Evolutionary conservation across 345 rosid species (phyloP), one percentile per base, ranked within the genome.

Genomic region (Rhodomyrtus tomentosa): DNA sequence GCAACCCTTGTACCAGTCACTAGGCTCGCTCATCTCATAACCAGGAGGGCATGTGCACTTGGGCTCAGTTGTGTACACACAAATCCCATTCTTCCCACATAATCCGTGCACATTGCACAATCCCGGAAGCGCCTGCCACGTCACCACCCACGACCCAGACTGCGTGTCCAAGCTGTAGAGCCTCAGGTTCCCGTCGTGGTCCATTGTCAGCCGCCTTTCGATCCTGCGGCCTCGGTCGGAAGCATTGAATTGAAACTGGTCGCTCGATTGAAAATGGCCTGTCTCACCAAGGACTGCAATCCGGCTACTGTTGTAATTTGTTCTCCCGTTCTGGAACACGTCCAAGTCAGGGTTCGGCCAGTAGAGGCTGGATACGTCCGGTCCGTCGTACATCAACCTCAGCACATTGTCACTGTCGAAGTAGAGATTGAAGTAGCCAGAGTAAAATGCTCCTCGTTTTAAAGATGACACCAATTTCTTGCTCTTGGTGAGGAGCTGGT

Each of bases 21-120:
- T 81, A 0, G 85, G 86, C 12, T 90, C 88, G 13, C 54, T 36
- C 48, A 54, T 53, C 84, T 88, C 88, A 36, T 89, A 89, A 9
- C 92, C 90, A 10, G 91, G 92, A 40, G 90, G 91, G 82, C 94
- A 92, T 2, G 91, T 84, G 59, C 94, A 90, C 52, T 89, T 88
- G 14, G 90, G 91, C 55, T 82, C 86, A 0, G 89, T 89, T 20
- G 84, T 79, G 42, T 87, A 84, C 73, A 88, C 81, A 80, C 92
- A 92, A 40, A 92, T 85, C 82, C 88, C 91, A 85, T 90, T 88
- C 81, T 85, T 83, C 29, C 93, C 92, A 52, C 92, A 92, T 53
- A 85, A 51, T 7, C 94, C 92, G 82, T 90, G 92, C 20, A 90
- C 90, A 4, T 21, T 42, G 84, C 92, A 89, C 27, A 24, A 86